Evolutionary conservation across 805 yeast genomes (phyloP).

Genomic region (Metschnikowia bowlesiae): DNA sequence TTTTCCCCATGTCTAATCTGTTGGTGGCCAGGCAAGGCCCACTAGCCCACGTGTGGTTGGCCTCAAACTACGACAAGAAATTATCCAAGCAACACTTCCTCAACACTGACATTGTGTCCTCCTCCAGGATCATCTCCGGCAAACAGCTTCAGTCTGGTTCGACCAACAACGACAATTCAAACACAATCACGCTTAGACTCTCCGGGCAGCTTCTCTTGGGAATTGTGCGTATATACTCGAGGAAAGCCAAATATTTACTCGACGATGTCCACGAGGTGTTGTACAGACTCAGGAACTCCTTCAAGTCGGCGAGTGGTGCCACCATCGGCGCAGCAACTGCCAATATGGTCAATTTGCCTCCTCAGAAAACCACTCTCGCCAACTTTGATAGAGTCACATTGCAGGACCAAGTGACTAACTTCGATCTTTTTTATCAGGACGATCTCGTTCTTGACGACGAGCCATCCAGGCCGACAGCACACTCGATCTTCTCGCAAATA

Average conservation of each 20-base stretch:
- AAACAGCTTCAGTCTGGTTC: conserved; percentile 48
- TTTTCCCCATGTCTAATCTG: conserved; percentile 11
- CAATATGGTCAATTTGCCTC: conserved; percentile 52
- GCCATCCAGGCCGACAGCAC: conserved; percentile 1
- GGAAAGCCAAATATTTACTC: conserved; percentile 75
- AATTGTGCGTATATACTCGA: conserved; percentile 78
- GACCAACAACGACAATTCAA: conserved; percentile 9
- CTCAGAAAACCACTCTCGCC: conserved; percentile 55
- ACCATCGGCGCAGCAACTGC: conserved; percentile 24
- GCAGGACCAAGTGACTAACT: conserved; percentile 74
- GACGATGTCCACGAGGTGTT: conserved; percentile 77
- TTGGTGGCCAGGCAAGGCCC: conserved; percentile 68
- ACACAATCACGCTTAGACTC: conserved; percentile 70
- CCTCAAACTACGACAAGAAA: conserved; percentile 80
- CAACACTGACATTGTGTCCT: conserved; percentile 64
- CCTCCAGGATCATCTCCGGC: conserved; percentile 42
- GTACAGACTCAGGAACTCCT: conserved; percentile 64
- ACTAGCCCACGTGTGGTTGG: conserved; percentile 86
- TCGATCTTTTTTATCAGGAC: conserved; percentile 66
- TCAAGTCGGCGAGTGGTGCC: conserved; percentile 40
- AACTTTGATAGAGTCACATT: conserved; percentile 58
- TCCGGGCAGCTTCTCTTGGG: conserved; percentile 87
- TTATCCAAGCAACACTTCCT: conserved; percentile 68
- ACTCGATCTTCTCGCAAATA: conserved; percentile 7
- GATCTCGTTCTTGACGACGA: conserved; percentile 41